Evolutionary conservation across 805 yeast species (phyloP), one percentile per base, ranked within the genome.

Genomic region (Cyberlindnera nakhonratchasimensis): DNA sequence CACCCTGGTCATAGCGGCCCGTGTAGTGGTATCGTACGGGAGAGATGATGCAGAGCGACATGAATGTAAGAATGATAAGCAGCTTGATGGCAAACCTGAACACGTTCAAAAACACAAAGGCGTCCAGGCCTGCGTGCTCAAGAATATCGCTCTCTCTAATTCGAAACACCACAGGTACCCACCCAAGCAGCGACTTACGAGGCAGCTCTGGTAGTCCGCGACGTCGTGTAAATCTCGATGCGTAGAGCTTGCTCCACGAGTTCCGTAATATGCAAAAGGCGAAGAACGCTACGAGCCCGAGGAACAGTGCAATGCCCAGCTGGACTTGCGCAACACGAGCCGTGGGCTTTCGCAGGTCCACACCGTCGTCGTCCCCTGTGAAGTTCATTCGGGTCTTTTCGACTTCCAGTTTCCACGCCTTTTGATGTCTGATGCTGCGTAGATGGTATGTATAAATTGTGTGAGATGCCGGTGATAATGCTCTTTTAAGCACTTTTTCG

Each of bases 91-190:
- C 77, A 86, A 89, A 86, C 47, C 86, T 82, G 74, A 93, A 93
- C 60, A 91, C 90, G 4, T 89, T 89, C 24, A 91, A 65, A 57
- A 86, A 91, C 36, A 93, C 98, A 64, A 77, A 89, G 1, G 97
- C 97, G 65, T 91, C 99, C 33, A 91, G 65, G 0, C 99, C 99
- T 3, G 97, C 96, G 55, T 82, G 83, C 47, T 88, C 91, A 38
- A 91, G 70, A 2, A 93, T 75, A 44, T 88, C 89, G 13, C 75
- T 71, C 52, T 91, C 98, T 20, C 73, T 69, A 16, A 90, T 79
- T 11, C 63, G 62, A 57, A 75, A 76, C 12, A 91, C 65, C 0
- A 79, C 75, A 0, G 80, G 75, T 8, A 90, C 70, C 97, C 98
- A 91, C 2, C 90, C 89, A 53, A 89, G 83, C 11, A 85, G 59